Percentiles rank a stretch among this genome's conserved stretches.
phyloP scores from a whole-genome alignment of 2,329 filamentous ascomycete species.

The Calonectria multiphialidica region DNA sequence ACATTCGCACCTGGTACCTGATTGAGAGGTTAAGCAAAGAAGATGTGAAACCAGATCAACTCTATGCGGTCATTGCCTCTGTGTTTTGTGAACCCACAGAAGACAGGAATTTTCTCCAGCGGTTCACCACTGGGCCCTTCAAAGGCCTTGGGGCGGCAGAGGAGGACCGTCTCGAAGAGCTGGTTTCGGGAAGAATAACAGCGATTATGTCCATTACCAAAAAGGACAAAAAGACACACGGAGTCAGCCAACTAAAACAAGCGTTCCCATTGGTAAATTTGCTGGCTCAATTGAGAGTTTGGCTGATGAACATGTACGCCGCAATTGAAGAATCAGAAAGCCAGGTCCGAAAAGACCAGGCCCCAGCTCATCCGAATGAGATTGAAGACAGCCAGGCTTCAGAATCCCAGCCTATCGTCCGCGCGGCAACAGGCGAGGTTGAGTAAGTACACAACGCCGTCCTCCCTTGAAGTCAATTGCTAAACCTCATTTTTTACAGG shows the following conservation, averaged over 20 bases:
- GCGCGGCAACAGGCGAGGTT: slow-evolving; percentile 27
- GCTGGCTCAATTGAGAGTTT: slow-evolving; percentile 31
- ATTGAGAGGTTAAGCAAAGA: slow-evolving; percentile 43
- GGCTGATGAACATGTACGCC: slow-evolving; percentile 34
- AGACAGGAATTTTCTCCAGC: not conserved
- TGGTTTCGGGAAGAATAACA: slow-evolving; percentile 41
- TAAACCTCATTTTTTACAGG: slow-evolving; percentile 26
- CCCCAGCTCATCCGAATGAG: slow-evolving; percentile 13
- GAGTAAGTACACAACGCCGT: slow-evolving; percentile 23
- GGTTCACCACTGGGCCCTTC: slow-evolving; percentile 42
- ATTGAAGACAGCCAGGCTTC: slow-evolving; percentile 36
- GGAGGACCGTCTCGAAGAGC: slow-evolving; percentile 26
- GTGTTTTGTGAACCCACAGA: slow-evolving; percentile 46
- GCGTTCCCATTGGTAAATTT: slow-evolving; percentile 34
- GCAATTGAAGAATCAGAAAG: slow-evolving; percentile 7
- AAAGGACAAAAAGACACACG: slow-evolving; percentile 19
- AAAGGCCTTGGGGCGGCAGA: slow-evolving; percentile 36
- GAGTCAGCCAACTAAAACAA: slow-evolving; percentile 27
- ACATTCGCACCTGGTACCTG: slow-evolving; percentile 52
- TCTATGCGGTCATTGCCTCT: slow-evolving; percentile 39
- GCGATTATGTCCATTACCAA: slow-evolving; percentile 26
- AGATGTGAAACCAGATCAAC: slow-evolving; percentile 17
- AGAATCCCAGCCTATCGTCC: slow-evolving; percentile 43
- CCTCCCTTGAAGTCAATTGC: not conserved
- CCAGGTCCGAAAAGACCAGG: not conserved